Base-by-base conservation (phyloP, 2,329 filamentous ascomycete species). In the Aspergillus calidoustus region DNA sequence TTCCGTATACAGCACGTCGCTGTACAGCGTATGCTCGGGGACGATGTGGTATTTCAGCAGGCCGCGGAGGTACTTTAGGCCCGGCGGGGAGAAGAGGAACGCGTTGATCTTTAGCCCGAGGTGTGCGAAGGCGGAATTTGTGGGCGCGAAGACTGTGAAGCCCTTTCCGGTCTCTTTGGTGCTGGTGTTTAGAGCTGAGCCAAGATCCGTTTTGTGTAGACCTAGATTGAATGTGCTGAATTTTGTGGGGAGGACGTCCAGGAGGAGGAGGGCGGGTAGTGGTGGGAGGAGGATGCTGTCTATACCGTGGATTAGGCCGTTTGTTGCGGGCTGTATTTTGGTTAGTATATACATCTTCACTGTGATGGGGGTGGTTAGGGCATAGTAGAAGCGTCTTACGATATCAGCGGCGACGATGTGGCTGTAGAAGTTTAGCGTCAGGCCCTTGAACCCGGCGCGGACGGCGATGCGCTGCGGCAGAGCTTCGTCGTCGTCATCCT, bases 211-310 rank as follows among this genome's bases (percentile, higher is more conserved):
- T 80, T 91, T 92, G 58, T 84, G 81, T 30, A 92, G 87, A 4
- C 86, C 93, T 7, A 93, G 85, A 55, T 89, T 83, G 1, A 96
- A 85, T 0, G 92, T 96, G 66, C 88, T 92, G 82, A 96, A 96
- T 64, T 88, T 83, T 51, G 81, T 77, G 0, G 93, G 92, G 43
- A 89, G 77, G 41, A 87, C 76, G 57, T 83, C 79, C 71, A 96
- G 84, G 34, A 93, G 87, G 9, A 85, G 82, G 57, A 86, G 81
- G 48, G 87, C 81, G 28, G 81, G 79, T 1, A 91, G 89, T 0
- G 93, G 93, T 3, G 92, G 92, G 8, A 94, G 71, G n/a, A 97
- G 83, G 58, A 95, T 81, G 64, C 81, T 83, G 79, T 93, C 87
- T 57, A 97, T 79, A 49, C 86, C 90, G 76, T 97, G 93, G 66